phyloP scores from a whole-genome alignment of 2,329 filamentous ascomycete genomes.

The Claviceps arundinis region DNA sequence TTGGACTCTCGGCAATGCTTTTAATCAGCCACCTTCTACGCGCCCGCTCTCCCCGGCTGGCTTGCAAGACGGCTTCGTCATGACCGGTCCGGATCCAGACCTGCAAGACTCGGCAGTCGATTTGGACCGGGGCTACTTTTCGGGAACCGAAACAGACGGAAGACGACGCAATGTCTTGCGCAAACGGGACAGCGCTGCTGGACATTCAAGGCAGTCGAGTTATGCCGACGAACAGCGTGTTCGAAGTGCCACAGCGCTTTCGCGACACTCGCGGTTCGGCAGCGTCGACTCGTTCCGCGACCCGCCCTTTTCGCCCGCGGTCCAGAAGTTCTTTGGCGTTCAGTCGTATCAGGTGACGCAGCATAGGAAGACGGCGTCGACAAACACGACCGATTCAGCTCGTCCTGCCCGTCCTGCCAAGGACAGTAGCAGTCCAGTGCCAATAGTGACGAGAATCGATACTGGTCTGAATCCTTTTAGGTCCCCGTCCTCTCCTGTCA shows the following conservation, averaged over 20 bases:
- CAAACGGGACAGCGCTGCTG: conserved; percentile 50
- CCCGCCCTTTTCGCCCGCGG: conserved; percentile 43
- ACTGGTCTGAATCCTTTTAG: conserved; percentile 24
- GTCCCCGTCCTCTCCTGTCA: conserved; percentile 26
- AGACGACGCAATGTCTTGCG: conserved; percentile 67
- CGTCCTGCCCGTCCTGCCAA: conserved; percentile 39
- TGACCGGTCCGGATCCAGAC: conserved; percentile 22
- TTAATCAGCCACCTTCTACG: conserved; percentile 20
- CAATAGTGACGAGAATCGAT: conserved; percentile 49
- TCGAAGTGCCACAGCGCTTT: conserved; percentile 50
- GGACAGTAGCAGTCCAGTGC: conserved; percentile 29
- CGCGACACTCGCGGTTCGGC: conserved; percentile 63
- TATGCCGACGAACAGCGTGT: conserved; percentile 62
- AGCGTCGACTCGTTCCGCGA: conserved; percentile 66
- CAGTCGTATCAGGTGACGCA: conserved; percentile 19
- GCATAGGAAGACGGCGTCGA: conserved; percentile 49
- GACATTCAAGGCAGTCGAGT: conserved; percentile 59
- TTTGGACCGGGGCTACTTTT: conserved; percentile 84
- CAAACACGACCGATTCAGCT: conserved; percentile 40
- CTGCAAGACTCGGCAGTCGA: conserved; percentile 42
- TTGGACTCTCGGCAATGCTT: conserved; percentile 49
- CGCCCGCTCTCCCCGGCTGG: conserved; percentile 42
- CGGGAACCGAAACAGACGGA: conserved; percentile 69
- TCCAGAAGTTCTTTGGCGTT: conserved; percentile 57
- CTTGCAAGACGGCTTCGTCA: conserved; percentile 29